Conservation (phyloP, 2,329 filamentous ascomycete genomes). For the Exophiala sideris region DNA sequence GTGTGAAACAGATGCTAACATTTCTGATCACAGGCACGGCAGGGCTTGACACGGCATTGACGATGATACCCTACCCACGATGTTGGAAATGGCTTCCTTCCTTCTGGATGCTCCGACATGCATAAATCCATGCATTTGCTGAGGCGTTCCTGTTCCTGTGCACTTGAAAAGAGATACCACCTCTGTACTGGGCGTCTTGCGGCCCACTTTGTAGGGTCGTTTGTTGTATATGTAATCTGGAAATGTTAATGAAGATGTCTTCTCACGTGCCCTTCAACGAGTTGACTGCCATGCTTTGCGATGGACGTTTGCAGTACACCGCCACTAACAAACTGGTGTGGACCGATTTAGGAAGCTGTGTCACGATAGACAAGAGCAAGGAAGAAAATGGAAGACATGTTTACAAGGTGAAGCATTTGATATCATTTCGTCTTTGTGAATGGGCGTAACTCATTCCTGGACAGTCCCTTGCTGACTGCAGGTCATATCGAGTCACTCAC, state of each 20-base stretch:
- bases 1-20: conserved; percentile 8
- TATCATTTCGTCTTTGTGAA: conserved; percentile 6
- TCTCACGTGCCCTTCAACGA: no score
- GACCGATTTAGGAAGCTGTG: no score
- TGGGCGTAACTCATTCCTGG: neutral
- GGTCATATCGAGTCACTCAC: no score
- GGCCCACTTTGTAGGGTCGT: no score
- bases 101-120: no score
- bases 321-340: no score
- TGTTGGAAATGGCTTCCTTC: no score
- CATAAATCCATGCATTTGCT: neutral
- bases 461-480: neutral
- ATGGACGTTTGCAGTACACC: no score
- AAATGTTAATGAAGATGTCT: no score
- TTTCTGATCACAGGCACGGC: conserved; percentile 36
- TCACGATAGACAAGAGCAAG: neutral
- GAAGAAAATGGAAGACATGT: neutral
- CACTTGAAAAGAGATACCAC: neutral
- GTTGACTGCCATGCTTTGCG: no score
- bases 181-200: neutral
- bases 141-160: neutral
- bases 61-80: neutral
- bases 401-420: neutral
- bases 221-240: no score
- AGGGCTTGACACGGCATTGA: conserved; percentile 38